These are phyloP conservation scores for Acacia melanoxylon DNA, from an alignment of 306 rosid genomes.

Conservation along the genomic window DNA sequence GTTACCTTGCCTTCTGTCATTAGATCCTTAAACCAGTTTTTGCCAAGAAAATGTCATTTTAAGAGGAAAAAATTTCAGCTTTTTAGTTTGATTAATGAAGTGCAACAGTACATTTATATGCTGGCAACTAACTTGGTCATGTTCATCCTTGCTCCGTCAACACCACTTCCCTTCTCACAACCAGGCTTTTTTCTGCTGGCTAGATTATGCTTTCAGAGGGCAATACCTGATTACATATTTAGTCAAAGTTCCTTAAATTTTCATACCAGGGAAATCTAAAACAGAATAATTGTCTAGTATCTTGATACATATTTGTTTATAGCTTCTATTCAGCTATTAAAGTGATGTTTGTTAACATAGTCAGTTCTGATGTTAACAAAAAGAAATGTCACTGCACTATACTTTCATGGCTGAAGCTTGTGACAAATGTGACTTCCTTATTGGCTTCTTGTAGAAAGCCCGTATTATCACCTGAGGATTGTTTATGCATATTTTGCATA, in stretches of 20 bases:
- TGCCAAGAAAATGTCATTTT: conserved; percentile 64
- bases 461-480: neutral
- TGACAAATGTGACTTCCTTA: conserved; percentile 86
- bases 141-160: conserved; percentile 89
- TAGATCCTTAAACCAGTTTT: conserved; percentile 77
- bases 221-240: conserved; percentile 24
- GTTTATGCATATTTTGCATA: no score
- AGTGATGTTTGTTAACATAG: conserved; percentile 24
- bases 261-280: conserved; percentile 12
- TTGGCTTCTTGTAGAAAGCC: conserved; percentile 58
- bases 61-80: conserved; percentile 34
- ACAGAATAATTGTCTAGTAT: conserved; percentile 22
- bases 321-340: conserved; percentile 77
- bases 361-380: no score
- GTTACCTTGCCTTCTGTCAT: conserved; percentile 88
- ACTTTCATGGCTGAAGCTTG: conserved; percentile 91
- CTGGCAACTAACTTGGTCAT: conserved; percentile 68
- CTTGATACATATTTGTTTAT: conserved; percentile 71
- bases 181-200: no score
- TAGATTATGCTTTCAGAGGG: conserved; percentile 59
- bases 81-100: conserved; percentile 4
- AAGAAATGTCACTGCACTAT: conserved; percentile 9
- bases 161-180: no score
- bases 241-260: neutral
- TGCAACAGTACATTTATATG: neutral